Evolutionary conservation across 441 rosid species (phyloP).

Genomic region (Theobroma grandiflorum): DNA sequence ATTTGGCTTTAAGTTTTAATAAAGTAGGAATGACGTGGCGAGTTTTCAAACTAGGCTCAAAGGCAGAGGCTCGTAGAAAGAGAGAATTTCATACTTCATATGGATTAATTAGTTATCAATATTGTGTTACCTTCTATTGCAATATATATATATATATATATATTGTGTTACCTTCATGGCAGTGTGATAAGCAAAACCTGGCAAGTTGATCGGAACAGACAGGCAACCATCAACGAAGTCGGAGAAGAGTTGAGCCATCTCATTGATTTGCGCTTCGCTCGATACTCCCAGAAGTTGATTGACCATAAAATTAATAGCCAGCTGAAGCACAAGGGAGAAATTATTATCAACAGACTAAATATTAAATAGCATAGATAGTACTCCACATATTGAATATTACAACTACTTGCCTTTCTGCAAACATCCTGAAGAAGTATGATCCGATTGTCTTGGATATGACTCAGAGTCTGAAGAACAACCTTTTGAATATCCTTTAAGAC

Average conservation of each 20-base stretch:
- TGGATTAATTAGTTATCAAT: no score
- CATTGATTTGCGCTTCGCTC: slow-evolving; percentile 64
- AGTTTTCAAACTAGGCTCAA: no score
- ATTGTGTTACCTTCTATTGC: no score
- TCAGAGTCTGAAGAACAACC: slow-evolving; percentile 59
- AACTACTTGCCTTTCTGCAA: slow-evolving; percentile 73
- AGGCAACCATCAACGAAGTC: slow-evolving; percentile 90
- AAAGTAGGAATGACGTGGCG: no score
- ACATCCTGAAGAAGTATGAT: slow-evolving; percentile 74
- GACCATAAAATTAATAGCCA: slow-evolving; percentile 84
- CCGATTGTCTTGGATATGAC: slow-evolving; percentile 48
- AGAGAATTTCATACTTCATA: no score
- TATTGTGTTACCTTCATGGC: slow-evolving; percentile 68
- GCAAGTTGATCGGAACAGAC: slow-evolving; percentile 81
- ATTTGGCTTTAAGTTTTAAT: no score
- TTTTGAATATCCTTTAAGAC: slow-evolving; percentile 66
- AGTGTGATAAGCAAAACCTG: slow-evolving; percentile 71
- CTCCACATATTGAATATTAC: not conserved
- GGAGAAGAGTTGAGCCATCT: slow-evolving; percentile 78
- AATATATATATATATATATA: no score
- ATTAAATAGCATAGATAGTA: not conserved
- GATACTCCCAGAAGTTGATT: slow-evolving; percentile 76
- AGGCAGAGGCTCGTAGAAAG: no score
- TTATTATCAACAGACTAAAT: no score
- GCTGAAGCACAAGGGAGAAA: slow-evolving; percentile 40